Evolutionary conservation across 2,329 filamentous ascomycete species (phyloP), one percentile per base, ranked within the genome.

Genomic region (Phoma sp.): DNA sequence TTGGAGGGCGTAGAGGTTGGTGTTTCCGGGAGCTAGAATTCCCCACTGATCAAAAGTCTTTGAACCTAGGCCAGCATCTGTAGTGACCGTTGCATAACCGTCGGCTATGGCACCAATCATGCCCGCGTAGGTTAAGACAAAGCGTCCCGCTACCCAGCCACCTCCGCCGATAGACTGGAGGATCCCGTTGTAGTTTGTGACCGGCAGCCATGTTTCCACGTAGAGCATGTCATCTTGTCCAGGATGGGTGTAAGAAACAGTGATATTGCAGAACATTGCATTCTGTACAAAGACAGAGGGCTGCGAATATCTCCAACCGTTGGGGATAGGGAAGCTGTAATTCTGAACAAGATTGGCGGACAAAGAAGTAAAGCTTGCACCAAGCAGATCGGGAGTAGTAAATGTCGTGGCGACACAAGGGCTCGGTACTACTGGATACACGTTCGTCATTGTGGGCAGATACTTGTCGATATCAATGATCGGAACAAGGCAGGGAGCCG

Each of bases 131-230:
- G 48, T 50, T 15, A 20, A 36, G 4, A 33, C 3, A 11, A 17
- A 12, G 38, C 53, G 11, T 43, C 67, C 66, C 7, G 66, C 57
- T 5, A 56, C 45, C 50, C 38, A 66, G 11, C 62, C 66, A 15
- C 59, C 64, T 26, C 68, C 65, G 9, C 65, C 66, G 7, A 56
- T 46, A 3, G 57, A 60, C 40, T 67, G 57, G 4, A 69, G 42
- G 11, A 65, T 53, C 4, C 34, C 48, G 34, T 69, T 69, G 65
- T 65, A 68, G 4, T 26, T 42, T 12, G 9, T 20, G 20, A 46
- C 7, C 40, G 34, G 25, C n/a, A 61, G 42, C 2, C 60, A 56
- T 3, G 60, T 45, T 50, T 53, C 57, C 4, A 51, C 29, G 6
- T 39, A 38, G n/a, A 63, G 25, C 4, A 32, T 49, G 15, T 66